These are phyloP conservation scores for Myxozyma mucilagina DNA, from an alignment of 805 yeast species.

Conservation along the genomic window DNA sequence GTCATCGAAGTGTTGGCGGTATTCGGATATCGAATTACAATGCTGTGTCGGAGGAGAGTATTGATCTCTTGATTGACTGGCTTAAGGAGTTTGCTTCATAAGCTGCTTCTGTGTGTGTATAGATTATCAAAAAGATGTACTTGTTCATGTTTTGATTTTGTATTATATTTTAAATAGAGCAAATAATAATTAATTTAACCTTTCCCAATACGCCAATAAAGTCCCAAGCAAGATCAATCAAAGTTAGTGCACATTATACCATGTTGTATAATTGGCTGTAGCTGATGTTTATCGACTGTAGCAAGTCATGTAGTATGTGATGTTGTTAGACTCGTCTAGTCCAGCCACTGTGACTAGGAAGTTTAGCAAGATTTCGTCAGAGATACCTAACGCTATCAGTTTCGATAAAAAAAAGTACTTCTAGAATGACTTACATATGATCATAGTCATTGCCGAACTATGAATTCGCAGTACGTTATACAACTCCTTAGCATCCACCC, in stretches of 20 bases:
- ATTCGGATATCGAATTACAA: conserved; percentile 88
- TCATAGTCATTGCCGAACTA: conserved; percentile 22
- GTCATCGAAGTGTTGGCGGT: conserved; percentile 97
- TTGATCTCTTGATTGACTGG: conserved; percentile 56
- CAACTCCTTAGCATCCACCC: conserved; percentile 34
- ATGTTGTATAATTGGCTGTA: too few relatives aligned
- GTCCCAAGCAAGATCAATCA: neutral
- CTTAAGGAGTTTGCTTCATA: conserved; percentile 58
- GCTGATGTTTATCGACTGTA: conserved; percentile 5
- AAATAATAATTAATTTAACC: neutral
- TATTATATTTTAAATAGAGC: too few relatives aligned
- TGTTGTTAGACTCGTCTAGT: conserved; percentile 26
- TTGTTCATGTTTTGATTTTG: neutral
- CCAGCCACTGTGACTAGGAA: conserved; percentile 33
- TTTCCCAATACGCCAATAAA: neutral
- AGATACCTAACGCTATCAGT: conserved; percentile 29
- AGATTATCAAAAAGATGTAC: neutral
- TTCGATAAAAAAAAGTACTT: neutral
- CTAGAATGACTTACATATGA: conserved; percentile 18
- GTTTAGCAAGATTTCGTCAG: conserved; percentile 29
- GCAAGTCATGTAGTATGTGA: conserved; percentile 33
- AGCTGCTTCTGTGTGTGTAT: neutral
- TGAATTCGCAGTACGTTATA: conserved; percentile 32
- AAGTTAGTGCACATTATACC: neutral
- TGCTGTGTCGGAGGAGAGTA: conserved; percentile 70